Evolutionary conservation across 2,329 filamentous ascomycete species (phyloP).

Genomic region (Fusarium phyllophilum): DNA sequence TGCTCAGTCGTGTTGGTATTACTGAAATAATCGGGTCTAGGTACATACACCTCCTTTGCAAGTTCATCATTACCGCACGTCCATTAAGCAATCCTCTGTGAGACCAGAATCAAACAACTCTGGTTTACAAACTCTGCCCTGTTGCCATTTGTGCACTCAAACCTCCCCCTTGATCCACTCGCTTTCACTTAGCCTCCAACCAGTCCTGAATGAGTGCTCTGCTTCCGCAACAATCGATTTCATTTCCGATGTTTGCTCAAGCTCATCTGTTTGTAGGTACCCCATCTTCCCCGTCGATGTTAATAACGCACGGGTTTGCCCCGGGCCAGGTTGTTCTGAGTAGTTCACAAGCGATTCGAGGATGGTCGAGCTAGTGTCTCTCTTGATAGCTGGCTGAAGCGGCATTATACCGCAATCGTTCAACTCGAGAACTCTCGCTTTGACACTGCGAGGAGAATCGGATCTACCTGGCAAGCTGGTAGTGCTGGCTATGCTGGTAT

Average conservation of each 20-base stretch:
- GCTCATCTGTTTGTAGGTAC: background rate
- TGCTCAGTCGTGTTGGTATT: background rate
- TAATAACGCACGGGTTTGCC: background rate
- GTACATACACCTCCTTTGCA: background rate
- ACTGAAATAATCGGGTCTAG: background rate
- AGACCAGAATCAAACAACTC: background rate
- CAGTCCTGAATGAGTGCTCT: slow-evolving; percentile 13
- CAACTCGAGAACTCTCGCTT: background rate
- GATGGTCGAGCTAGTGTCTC: background rate
- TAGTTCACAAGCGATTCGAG: background rate
- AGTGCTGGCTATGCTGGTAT: slow-evolving; percentile 16
- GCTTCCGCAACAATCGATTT: background rate
- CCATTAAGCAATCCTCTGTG: background rate
- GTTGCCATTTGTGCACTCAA: background rate
- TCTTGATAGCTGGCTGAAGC: background rate
- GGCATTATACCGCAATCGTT: background rate
- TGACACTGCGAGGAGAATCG: slow-evolving; percentile 3
- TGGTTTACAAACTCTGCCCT: background rate
- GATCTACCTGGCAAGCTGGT: slow-evolving; percentile 8
- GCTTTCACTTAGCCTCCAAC: slow-evolving; percentile 31
- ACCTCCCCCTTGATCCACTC: slow-evolving; percentile 21
- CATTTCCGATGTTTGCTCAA: background rate
- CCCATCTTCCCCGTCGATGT: background rate
- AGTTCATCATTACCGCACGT: background rate
- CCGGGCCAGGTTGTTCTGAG: background rate